phyloP scores from a whole-genome alignment of 306 rosid species.

The Quercus robur region DNA sequence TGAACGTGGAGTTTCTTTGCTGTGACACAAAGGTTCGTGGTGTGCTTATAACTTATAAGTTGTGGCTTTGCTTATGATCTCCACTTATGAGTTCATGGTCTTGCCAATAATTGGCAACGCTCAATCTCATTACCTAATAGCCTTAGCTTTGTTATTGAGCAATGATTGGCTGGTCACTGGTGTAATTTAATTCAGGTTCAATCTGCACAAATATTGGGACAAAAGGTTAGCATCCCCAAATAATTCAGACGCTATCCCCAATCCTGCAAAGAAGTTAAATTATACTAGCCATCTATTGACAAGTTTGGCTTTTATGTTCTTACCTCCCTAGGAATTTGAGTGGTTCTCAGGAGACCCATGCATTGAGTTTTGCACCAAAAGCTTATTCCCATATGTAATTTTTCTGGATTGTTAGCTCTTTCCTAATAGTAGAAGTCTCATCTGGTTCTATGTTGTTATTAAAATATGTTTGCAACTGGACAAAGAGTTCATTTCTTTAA shows the following conservation, averaged over 20 bases:
- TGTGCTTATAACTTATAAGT: too few relatives aligned
- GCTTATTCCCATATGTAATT: not conserved
- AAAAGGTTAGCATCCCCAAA: not conserved
- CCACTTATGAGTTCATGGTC: too few relatives aligned
- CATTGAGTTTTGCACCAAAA: not conserved
- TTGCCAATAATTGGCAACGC: too few relatives aligned
- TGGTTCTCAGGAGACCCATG: not conserved
- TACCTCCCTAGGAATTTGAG: not conserved
- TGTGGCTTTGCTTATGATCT: too few relatives aligned
- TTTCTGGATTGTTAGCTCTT: not conserved
- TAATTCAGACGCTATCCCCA: not conserved
- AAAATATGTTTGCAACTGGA: constrained; percentile 4
- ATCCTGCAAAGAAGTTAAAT: not conserved
- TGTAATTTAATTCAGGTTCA: too few relatives aligned
- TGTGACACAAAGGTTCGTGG: not conserved
- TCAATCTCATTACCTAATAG: too few relatives aligned
- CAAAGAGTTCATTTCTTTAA: not conserved
- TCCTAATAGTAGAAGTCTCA: not conserved
- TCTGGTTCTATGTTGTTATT: constrained; percentile 6
- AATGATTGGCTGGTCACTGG: too few relatives aligned
- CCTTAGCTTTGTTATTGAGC: too few relatives aligned
- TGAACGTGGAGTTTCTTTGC: not conserved
- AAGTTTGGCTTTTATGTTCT: not conserved
- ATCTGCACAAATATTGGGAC: not conserved
- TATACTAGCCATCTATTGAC: not conserved